Evolutionary conservation across 495 filamentous ascomycete species (phyloP).

Genomic region (Cetradonia linearis): DNA sequence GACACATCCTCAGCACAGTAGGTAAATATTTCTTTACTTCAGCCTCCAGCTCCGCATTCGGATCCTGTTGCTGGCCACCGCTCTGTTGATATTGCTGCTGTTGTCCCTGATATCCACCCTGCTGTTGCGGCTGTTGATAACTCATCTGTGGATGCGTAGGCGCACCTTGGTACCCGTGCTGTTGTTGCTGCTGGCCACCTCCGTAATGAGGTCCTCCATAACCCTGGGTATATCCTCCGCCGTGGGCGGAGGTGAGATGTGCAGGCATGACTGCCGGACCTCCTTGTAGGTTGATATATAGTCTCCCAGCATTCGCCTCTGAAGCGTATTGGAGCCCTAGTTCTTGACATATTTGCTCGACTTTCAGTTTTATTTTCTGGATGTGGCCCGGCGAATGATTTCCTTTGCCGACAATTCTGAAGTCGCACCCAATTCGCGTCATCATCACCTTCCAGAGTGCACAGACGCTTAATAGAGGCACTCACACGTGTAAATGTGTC

Average conservation of each 20-base stretch:
- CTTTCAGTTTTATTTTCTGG: conserved; percentile 83
- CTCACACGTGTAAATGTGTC: conserved; percentile 63
- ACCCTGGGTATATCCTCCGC: conserved; percentile 31
- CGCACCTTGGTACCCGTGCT: conserved; percentile 12
- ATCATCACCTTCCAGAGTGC: neutral
- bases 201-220: conserved; percentile 21
- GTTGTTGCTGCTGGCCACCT: conserved; percentile 29
- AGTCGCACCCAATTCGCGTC: neutral
- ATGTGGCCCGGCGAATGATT: conserved; percentile 72
- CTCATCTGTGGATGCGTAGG: conserved; percentile 22
- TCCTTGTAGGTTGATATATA: conserved; percentile 61
- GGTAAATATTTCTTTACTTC: conserved; percentile 52
- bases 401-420: conserved; percentile 82
- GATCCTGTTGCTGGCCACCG: conserved; percentile 31
- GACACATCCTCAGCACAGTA: conserved; percentile 50
- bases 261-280: conserved; percentile 47
- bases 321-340: conserved; percentile 70
- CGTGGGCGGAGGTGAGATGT: conserved; percentile 33
- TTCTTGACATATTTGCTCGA: conserved; percentile 75
- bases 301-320: conserved; percentile 78
- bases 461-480: conserved; percentile 10
- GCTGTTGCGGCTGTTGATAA: conserved; percentile 29
- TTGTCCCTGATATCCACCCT: conserved; percentile 24
- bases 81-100: conserved; percentile 12
- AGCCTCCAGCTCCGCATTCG: conserved; percentile 55